Base-by-base conservation (phyloP, 1,284 basidiomycete genomes). In the Pseudozyma sp. region DNA sequence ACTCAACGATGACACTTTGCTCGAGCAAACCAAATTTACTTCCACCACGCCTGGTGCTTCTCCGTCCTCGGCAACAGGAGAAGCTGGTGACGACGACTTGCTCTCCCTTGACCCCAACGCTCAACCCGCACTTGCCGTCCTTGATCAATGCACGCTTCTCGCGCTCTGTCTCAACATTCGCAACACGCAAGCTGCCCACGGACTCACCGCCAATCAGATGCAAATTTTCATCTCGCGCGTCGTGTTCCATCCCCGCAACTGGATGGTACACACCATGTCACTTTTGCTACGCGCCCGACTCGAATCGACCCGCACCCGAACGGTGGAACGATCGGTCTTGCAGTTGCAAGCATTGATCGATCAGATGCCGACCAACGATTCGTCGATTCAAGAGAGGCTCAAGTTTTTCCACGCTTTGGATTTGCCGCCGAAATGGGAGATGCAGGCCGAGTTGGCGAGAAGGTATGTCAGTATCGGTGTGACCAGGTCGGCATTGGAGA, bases 1-100 rank as follows among this genome's bases (percentile, higher is more conserved):
- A 2, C 89, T 99, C 57, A 97, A 99, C 85, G 97, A 99, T 86
- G 97, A 99, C 86, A 97, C 95, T 0, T 88, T 99, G 11, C 89
- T 99, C 47, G 97, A 99, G 86, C 91, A 93, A 80, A 99, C 96
- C 4, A 89, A 92, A 80, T 99, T 94, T 85, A 94, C 94, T 9
- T 59, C 68, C 13, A 79, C 74, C 14, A 52, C 90, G 89, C 9
- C 59, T 42, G 57, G 57, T 31, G 16, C 31, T 12, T 16, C 94
- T 9, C 45, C 19, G 18, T 42, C 64, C 8, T 69, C 69, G 14
- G 50, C 90, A 89, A 7, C 91, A 90, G 1, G 86, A 86, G 42
- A 86, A 6, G 84, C 77, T 49, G 44, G 44, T 44, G 21, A 76
- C 86, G 16, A 85, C 84, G 31, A 84, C 86, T 54, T 87, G 86